A percentile compares a stretch with the other conserved stretches of the same genome.
Evolutionary conservation across 805 yeast genomes (phyloP).

Genomic region (Candida ficus): DNA sequence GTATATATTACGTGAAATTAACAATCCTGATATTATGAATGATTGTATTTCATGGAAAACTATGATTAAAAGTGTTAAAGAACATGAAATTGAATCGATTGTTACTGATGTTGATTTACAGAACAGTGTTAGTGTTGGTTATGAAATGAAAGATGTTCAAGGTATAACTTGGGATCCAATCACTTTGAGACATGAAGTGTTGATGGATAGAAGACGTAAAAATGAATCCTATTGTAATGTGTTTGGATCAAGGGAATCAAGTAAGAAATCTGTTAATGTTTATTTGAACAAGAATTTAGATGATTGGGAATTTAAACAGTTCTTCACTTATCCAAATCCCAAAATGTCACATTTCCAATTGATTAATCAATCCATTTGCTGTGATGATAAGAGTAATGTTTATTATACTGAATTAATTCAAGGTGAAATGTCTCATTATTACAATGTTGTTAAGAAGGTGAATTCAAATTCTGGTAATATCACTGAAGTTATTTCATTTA

Average conservation of each 20-base stretch:
- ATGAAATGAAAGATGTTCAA: slow-evolving; percentile 22
- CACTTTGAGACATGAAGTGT: background rate
- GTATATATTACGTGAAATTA: background rate
- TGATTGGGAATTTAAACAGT: slow-evolving; percentile 28
- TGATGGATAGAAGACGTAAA: slow-evolving; percentile 12
- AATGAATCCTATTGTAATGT: slow-evolving; percentile 25
- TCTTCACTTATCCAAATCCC: slow-evolving; percentile 38
- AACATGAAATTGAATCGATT: background rate
- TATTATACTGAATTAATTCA: slow-evolving; percentile 5
- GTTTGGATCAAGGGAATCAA: slow-evolving; percentile 19
- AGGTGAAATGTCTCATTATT: background rate
- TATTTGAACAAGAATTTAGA: slow-evolving; percentile 3
- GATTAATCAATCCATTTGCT: slow-evolving; percentile 37
- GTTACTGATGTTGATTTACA: background rate
- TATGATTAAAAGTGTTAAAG: background rate
- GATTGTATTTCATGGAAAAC: background rate
- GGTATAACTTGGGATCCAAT: slow-evolving; percentile 26
- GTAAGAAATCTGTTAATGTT: slow-evolving; percentile 12
- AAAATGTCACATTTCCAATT: slow-evolving; percentile 54
- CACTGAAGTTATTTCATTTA: slow-evolving; percentile 30
- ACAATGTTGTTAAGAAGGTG: slow-evolving; percentile 19
- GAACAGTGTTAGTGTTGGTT: slow-evolving; percentile 8
- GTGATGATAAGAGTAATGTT: slow-evolving; percentile 4
- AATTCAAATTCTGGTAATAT: slow-evolving; percentile 26
- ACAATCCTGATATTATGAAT: background rate